Percentiles rank a stretch among this genome's conserved stretches.
These are phyloP conservation scores for Yarrowia phangngaensis DNA, from an alignment of 805 yeast species.

Conservation along the genomic window DNA sequence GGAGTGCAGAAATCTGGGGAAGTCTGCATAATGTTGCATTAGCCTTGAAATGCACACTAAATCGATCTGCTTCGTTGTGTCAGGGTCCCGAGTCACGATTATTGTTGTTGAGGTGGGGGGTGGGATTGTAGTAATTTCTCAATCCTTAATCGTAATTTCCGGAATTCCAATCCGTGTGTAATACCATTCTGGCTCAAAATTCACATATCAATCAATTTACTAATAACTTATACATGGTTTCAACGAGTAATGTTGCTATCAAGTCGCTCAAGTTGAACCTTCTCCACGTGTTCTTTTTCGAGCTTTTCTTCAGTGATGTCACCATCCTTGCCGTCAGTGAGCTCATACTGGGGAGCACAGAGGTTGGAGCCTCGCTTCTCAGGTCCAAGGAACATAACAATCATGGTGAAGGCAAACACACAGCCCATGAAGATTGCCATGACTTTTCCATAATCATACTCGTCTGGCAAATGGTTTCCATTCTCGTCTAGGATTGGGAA, in stretches of 20 bases:
- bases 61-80: too few relatives aligned
- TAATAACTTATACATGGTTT: too few relatives aligned
- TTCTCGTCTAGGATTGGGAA: slow-evolving; percentile 49
- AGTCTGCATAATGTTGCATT: too few relatives aligned
- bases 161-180: too few relatives aligned
- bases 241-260: slow-evolving; percentile 9
- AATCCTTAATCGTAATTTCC: too few relatives aligned
- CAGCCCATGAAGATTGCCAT: slow-evolving; percentile 69
- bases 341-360: slow-evolving; percentile 30
- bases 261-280: slow-evolving; percentile 7
- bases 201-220: too few relatives aligned
- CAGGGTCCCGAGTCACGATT: too few relatives aligned
- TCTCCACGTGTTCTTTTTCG: slow-evolving; percentile 4
- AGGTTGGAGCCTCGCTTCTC: slow-evolving; percentile 41
- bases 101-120: too few relatives aligned
- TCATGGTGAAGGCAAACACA: slow-evolving; percentile 52
- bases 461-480: slow-evolving; percentile 38
- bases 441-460: slow-evolving; percentile 61
- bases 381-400: slow-evolving; percentile 54
- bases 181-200: too few relatives aligned
- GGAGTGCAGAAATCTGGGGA: too few relatives aligned
- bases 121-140: too few relatives aligned
- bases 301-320: background rate
- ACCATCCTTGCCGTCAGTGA: slow-evolving; percentile 4
- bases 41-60: too few relatives aligned